Evolutionary conservation across 2,329 filamentous ascomycete genomes (phyloP).

Genomic region (Ophiocordyceps robertsii): DNA sequence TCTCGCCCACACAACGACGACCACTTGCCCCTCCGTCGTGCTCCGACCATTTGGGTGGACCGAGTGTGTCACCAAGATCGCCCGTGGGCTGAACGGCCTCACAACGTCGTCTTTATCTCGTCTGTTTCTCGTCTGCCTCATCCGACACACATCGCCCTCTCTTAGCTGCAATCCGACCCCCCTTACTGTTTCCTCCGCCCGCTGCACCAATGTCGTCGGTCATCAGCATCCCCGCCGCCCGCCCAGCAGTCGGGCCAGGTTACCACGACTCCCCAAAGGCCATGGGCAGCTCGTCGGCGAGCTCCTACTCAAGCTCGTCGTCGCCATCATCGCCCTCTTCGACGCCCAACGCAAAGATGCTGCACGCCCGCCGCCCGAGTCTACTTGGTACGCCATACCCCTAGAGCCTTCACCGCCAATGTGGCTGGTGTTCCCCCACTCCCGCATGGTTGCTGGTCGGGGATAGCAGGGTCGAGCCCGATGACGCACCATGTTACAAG

Average conservation of each 20-base stretch:
- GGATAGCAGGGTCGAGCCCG: constrained; percentile 1
- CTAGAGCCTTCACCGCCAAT: neutral
- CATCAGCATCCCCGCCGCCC: constrained; percentile 49
- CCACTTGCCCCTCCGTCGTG: neutral
- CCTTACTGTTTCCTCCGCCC: neutral
- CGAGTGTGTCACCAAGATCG: neutral
- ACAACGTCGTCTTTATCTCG: neutral
- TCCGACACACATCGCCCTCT: neutral
- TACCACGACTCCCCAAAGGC: constrained; percentile 30
- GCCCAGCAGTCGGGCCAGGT: constrained; percentile 17
- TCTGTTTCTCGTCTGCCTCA: neutral
- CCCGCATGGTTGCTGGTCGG: constrained; percentile 1
- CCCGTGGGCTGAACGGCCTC: neutral
- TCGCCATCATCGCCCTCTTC: constrained; percentile 46
- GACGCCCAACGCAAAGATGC: constrained; percentile 32
- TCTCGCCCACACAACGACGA: neutral
- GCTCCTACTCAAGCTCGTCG: constrained; percentile 24
- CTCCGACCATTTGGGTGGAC: too few species aligned
- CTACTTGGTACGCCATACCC: constrained; percentile 38
- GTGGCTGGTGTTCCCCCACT: neutral
- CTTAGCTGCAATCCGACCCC: neutral
- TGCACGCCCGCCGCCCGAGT: constrained; percentile 45
- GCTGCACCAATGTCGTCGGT: constrained; percentile 46
- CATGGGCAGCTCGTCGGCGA: constrained; percentile 29
- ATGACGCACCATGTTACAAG: neutral